phyloP scores from a whole-genome alignment of 495 filamentous ascomycete species.

The Extremus antarcticus region DNA sequence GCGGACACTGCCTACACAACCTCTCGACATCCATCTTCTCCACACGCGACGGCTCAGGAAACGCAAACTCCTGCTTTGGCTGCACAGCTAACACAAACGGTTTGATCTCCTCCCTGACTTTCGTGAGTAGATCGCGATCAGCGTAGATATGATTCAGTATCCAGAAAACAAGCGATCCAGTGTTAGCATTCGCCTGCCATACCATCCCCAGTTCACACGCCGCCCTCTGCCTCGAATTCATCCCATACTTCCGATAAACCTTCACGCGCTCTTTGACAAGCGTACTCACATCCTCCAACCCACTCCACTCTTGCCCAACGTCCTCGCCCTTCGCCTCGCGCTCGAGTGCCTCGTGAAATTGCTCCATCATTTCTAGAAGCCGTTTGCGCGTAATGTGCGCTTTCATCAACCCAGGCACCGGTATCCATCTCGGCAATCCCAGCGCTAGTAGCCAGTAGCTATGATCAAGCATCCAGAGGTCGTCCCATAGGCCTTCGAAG shows the following conservation, averaged over 20 bases:
- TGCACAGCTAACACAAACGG: slow-evolving; percentile 37
- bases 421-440: slow-evolving; percentile 43
- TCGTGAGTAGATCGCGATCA: slow-evolving; percentile 32
- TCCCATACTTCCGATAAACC: slow-evolving; percentile 16
- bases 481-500: slow-evolving; percentile 41
- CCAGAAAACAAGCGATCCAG: slow-evolving; percentile 46
- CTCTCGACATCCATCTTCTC: slow-evolving; percentile 35
- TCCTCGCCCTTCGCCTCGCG: slow-evolving; percentile 17
- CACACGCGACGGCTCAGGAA: slow-evolving; percentile 44
- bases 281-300: slow-evolving; percentile 18
- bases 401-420: slow-evolving; percentile 38
- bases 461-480: slow-evolving; percentile 46
- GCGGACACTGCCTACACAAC: slow-evolving; percentile 37
- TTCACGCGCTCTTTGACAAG: slow-evolving; percentile 15
- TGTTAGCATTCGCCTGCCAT: slow-evolving; percentile 45
- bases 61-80: slow-evolving; percentile 39
- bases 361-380: slow-evolving; percentile 37
- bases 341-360: slow-evolving; percentile 42
- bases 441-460: slow-evolving; percentile 41
- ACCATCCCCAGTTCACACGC: slow-evolving; percentile 29
- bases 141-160: slow-evolving; percentile 43
- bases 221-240: slow-evolving; percentile 19
- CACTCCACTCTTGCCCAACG: slow-evolving; percentile 14
- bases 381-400: slow-evolving; percentile 44
- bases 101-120: slow-evolving; percentile 43